Conservation (phyloP, 805 yeast species). For the Candida ortonii region DNA sequence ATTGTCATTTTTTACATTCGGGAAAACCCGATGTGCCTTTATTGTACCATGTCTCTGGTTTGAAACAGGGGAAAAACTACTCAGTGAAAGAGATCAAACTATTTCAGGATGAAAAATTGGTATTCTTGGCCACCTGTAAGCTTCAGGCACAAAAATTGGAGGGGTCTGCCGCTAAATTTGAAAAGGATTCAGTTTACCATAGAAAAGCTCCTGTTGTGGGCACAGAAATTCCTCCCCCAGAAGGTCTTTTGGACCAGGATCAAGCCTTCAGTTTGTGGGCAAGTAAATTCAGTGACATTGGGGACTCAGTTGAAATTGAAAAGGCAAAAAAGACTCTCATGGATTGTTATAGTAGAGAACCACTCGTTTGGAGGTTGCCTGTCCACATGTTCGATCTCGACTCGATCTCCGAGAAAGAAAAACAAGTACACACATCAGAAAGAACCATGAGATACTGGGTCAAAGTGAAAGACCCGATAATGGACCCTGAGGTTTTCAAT, state of each 20-base stretch:
- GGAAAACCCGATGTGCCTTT: slow-evolving; percentile 48
- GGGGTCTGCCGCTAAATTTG: slow-evolving; percentile 32
- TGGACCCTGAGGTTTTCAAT: slow-evolving; percentile 35
- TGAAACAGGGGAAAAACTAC: slow-evolving; percentile 52
- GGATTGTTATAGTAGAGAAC: slow-evolving; percentile 32
- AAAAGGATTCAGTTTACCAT: slow-evolving; percentile 31
- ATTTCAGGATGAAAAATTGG: slow-evolving; percentile 48
- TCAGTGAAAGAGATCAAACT: slow-evolving; percentile 53
- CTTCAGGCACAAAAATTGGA: slow-evolving; percentile 35
- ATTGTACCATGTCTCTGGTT: slow-evolving; percentile 49
- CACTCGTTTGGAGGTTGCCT: slow-evolving; percentile 35
- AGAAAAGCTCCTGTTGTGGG: slow-evolving; percentile 29
- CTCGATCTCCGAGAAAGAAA: slow-evolving; percentile 21
- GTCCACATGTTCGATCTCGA: slow-evolving; percentile 31
- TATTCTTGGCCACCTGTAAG: slow-evolving; percentile 51
- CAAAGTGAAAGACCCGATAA: slow-evolving; percentile 24
- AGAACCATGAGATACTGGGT: slow-evolving; percentile 33
- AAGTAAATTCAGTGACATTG: slow-evolving; percentile 19
- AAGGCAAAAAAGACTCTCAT: slow-evolving; percentile 22
- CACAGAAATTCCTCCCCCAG: slow-evolving; percentile 27
- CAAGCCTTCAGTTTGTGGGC: slow-evolving; percentile 31
- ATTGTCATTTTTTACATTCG: slow-evolving; percentile 57
- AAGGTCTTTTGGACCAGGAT: slow-evolving; percentile 28
- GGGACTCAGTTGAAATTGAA: slow-evolving; percentile 24
- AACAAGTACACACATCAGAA: slow-evolving; percentile 17